phyloP scores from a whole-genome alignment of 352 stramenopile genomes.

The Phytophthora crassamura region DNA sequence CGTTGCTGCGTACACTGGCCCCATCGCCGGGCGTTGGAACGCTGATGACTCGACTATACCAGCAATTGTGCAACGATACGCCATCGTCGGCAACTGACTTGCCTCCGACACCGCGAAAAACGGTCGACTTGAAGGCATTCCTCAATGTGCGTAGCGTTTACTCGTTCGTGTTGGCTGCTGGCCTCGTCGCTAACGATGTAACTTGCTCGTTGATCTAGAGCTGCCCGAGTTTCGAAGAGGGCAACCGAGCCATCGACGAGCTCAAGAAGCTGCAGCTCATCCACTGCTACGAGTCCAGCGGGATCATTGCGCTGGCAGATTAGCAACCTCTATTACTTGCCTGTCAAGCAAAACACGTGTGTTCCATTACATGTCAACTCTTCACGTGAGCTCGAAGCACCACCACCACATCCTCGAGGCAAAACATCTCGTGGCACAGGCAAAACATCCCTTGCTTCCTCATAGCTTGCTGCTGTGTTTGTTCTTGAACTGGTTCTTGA shows the following conservation, averaged over 20 bases:
- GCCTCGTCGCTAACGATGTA: conserved; percentile 8
- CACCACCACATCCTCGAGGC: not conserved
- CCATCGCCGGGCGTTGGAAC: conserved; percentile 64
- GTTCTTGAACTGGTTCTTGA: conserved; percentile 40
- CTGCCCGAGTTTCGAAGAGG: conserved; percentile 78
- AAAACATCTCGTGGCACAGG: no score
- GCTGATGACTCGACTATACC: conserved; percentile 77
- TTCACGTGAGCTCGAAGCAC: not conserved
- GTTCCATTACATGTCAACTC: conserved; percentile 8
- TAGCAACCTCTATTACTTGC: conserved; percentile 22
- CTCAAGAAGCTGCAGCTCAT: conserved; percentile 85
- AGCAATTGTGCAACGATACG: conserved; percentile 62
- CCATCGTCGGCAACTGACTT: conserved; percentile 16
- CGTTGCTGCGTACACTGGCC: conserved; percentile 71
- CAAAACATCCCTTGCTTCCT: no score
- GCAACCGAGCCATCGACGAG: conserved; percentile 69
- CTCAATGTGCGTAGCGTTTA: conserved; percentile 51
- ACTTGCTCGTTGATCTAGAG: conserved; percentile 45
- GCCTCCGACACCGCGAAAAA: conserved; percentile 53
- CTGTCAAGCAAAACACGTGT: not conserved
- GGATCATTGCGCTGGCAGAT: conserved; percentile 75
- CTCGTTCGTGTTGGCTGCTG: not conserved
- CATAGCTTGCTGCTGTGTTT: conserved; percentile 47
- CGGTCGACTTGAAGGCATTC: conserved; percentile 66
- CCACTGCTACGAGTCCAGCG: conserved; percentile 83